Conservation (phyloP, 108 stramenopile species). For the Cyclotella baltica region DNA sequence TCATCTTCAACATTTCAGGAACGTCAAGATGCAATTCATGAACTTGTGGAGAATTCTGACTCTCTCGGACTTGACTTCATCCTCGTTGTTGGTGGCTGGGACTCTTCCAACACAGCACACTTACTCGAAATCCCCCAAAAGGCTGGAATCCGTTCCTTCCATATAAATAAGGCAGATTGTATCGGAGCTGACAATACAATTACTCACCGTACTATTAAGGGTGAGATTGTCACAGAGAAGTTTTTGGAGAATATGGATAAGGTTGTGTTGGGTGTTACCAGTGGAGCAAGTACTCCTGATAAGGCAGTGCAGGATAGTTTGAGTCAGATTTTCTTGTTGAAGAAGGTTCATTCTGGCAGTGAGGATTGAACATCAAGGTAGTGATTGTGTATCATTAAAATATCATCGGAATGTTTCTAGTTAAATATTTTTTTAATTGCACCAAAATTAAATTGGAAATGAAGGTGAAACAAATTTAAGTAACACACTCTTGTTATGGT, state of each 20-base stretch:
- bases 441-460: too few relatives aligned
- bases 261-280: conserved; percentile 92
- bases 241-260: conserved; percentile 69
- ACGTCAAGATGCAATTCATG: conserved; percentile 95
- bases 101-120: conserved; percentile 97
- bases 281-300: conserved; percentile 97
- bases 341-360: conserved; percentile 52
- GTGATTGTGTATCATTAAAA: not conserved
- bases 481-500: too few relatives aligned
- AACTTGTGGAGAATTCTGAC: conserved; percentile 82
- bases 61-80: conserved; percentile 90
- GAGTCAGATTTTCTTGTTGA: conserved; percentile 88
- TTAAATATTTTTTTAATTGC: not conserved
- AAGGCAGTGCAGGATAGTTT: conserved; percentile 88
- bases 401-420: not conserved
- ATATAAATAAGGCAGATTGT: conserved; percentile 93
- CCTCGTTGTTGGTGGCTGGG: conserved; percentile 96
- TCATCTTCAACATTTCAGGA: conserved; percentile 53
- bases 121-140: conserved; percentile 92
- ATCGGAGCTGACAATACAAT: conserved; percentile 91
- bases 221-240: conserved; percentile 87
- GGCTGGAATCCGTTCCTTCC: conserved; percentile 87
- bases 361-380: conserved; percentile 2
- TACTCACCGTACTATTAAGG: conserved; percentile 82
- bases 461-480: too few relatives aligned